Conservation (phyloP, 495 filamentous ascomycete genomes). For the Hypoxylon crocopeplum region DNA sequence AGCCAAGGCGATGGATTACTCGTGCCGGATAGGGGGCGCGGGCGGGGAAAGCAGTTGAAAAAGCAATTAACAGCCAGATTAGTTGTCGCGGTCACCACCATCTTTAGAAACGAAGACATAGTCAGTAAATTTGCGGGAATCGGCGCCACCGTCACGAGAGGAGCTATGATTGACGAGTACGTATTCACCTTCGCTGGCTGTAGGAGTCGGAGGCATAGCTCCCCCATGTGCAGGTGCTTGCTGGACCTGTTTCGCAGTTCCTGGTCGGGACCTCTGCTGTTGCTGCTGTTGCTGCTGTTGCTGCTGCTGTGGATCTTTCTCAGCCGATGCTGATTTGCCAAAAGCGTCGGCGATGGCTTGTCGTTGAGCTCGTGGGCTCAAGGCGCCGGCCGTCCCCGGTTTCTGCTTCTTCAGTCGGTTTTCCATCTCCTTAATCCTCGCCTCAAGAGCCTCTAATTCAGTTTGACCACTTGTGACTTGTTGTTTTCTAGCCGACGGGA, state of each 20-base stretch:
- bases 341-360: conserved; percentile 44
- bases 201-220: conserved; percentile 61
- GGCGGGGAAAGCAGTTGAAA: conserved; percentile 10
- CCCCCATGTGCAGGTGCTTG: conserved; percentile 54
- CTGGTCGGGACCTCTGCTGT: conserved; percentile 47
- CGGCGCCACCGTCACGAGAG: conserved; percentile 36
- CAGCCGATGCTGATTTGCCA: conserved; percentile 28
- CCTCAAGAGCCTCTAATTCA: conserved; percentile 87
- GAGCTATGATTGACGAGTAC: conserved; percentile 45
- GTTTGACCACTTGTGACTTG: conserved; percentile 71
- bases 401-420: conserved; percentile 66
- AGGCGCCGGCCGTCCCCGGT: conserved; percentile 23
- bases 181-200: conserved; percentile 66
- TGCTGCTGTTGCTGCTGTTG: conserved; percentile 39
- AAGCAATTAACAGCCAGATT: conserved; percentile 15
- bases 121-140: conserved; percentile 42
- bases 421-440: conserved; percentile 83
- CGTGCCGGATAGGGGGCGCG: conserved; percentile 11
- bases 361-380: conserved; percentile 43
- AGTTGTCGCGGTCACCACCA: conserved; percentile 42
- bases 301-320: conserved; percentile 42
- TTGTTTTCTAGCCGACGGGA: conserved; percentile 61
- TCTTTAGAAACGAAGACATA: conserved; percentile 44
- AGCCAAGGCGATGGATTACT: conserved; percentile 19
- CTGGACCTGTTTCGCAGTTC: conserved; percentile 50